Conservation (phyloP, 2,329 filamentous ascomycete species). For the Torrubiella hemipterigena region DNA sequence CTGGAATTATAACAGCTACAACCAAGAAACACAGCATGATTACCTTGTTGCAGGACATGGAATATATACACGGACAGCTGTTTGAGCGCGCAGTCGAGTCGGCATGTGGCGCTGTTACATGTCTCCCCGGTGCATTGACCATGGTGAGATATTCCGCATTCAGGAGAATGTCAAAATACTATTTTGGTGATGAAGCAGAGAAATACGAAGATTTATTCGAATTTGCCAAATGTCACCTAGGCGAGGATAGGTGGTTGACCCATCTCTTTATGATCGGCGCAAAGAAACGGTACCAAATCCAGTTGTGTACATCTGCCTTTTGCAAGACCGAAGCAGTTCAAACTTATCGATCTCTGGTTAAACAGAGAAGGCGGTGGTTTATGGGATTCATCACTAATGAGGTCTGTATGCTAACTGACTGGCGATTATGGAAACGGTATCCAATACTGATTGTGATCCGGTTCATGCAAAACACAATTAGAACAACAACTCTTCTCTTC, state of each 20-base stretch:
- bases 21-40: constrained; percentile 81
- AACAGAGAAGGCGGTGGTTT: constrained; percentile 94
- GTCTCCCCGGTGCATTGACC: constrained; percentile 86
- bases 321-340: constrained; percentile 98
- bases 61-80: constrained; percentile 93
- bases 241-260: constrained; percentile 92
- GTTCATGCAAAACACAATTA: constrained; percentile 92
- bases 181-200: constrained; percentile 94
- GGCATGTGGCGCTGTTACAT: constrained; percentile 86
- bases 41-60: constrained; percentile 92
- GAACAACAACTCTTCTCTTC: constrained; percentile 86
- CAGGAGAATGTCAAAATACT: constrained; percentile 92
- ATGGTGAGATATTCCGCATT: constrained; percentile 95
- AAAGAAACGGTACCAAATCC: constrained; percentile 85
- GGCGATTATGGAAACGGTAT: constrained; percentile 82
- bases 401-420: constrained; percentile 94
- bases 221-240: constrained; percentile 88
- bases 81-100: constrained; percentile 95
- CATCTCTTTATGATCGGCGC: constrained; percentile 98
- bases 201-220: constrained; percentile 94
- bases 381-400: constrained; percentile 96
- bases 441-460: constrained; percentile 75
- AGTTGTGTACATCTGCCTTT: constrained; percentile 95
- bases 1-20: constrained; percentile 90
- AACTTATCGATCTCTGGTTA: constrained; percentile 72